A percentile compares a stretch with the other conserved stretches of the same genome.
Evolutionary conservation across 1,284 basidiomycete species (phyloP).

Genomic region (Ustilago lituana): DNA sequence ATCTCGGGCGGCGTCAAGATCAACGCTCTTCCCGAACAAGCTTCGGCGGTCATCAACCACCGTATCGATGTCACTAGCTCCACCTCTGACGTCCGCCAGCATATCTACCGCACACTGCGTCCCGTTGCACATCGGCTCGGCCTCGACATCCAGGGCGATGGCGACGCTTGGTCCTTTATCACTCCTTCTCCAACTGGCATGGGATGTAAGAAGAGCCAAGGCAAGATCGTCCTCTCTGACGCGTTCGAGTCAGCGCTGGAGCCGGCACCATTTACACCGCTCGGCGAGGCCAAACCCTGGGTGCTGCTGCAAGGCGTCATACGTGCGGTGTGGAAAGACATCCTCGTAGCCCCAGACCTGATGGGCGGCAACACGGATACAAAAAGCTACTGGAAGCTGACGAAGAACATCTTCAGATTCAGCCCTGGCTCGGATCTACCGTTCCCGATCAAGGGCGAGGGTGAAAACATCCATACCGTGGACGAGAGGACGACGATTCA

Average conservation of each 20-base stretch:
- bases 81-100: constrained; percentile 69
- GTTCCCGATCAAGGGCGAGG: constrained; percentile 37
- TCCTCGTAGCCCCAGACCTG: constrained; percentile 71
- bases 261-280: constrained; percentile 73
- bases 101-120: constrained; percentile 70
- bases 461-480: constrained; percentile 73
- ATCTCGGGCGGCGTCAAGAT: constrained; percentile 76
- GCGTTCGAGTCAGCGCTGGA: constrained; percentile 71
- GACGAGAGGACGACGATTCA: constrained; percentile 71
- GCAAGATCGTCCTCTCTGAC: constrained; percentile 52
- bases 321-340: constrained; percentile 66
- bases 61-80: constrained; percentile 72
- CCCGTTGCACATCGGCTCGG: constrained; percentile 71
- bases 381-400: constrained; percentile 72
- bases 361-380: constrained; percentile 73
- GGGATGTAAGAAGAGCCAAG: not conserved
- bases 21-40: constrained; percentile 74
- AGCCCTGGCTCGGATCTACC: constrained; percentile 54
- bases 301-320: constrained; percentile 72
- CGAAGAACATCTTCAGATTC: constrained; percentile 73
- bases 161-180: constrained; percentile 18
- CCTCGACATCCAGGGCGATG: constrained; percentile 70
- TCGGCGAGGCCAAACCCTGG: constrained; percentile 68
- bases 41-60: constrained; percentile 73
- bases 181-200: not conserved